These are phyloP conservation scores for Ophiognomonia clavigignenti-juglandacearum DNA, from an alignment of 2,329 filamentous ascomycete genomes.

Conservation along the genomic window DNA sequence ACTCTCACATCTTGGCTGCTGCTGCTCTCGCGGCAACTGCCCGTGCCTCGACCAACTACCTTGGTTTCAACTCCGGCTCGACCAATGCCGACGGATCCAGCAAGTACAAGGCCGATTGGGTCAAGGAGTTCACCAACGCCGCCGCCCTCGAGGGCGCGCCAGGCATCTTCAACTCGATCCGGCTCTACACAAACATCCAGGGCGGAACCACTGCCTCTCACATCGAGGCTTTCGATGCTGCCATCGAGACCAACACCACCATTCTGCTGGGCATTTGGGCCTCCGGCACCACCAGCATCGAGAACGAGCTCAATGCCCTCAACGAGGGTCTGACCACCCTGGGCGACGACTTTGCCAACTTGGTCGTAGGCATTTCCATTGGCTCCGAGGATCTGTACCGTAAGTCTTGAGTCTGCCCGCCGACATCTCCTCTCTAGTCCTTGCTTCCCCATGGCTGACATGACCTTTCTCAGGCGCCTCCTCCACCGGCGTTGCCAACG, in stretches of 20 bases:
- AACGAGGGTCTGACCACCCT: slow-evolving; percentile 64
- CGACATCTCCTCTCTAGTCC: too few species aligned
- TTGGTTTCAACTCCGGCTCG: slow-evolving; percentile 72
- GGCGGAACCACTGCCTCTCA: slow-evolving; percentile 57
- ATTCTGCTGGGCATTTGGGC: slow-evolving; percentile 83
- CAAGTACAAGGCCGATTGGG: slow-evolving; percentile 62
- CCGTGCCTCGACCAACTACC: slow-evolving; percentile 29
- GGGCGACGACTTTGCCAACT: slow-evolving; percentile 57
- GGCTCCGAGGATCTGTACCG: slow-evolving; percentile 86
- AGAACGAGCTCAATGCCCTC: slow-evolving; percentile 71
- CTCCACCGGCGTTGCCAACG: slow-evolving; percentile 60
- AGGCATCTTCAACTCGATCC: slow-evolving; percentile 60
- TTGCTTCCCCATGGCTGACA: too few species aligned
- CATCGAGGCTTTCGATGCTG: slow-evolving; percentile 74
- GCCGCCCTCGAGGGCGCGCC: slow-evolving; percentile 58
- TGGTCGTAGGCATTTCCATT: slow-evolving; percentile 78
- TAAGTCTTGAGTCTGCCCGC: too few species aligned
- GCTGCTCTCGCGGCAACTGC: slow-evolving; percentile 10
- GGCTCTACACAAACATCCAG: slow-evolving; percentile 75
- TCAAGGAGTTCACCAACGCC: slow-evolving; percentile 64
- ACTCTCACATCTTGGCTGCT: slow-evolving; percentile 6
- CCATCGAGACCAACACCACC: slow-evolving; percentile 72
- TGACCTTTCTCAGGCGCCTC: too few species aligned
- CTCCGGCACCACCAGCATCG: slow-evolving; percentile 60
- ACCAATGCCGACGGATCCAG: slow-evolving; percentile 54